Base-by-base conservation (phyloP, 345 rosid genomes). In the Anacardium occidentale region DNA sequence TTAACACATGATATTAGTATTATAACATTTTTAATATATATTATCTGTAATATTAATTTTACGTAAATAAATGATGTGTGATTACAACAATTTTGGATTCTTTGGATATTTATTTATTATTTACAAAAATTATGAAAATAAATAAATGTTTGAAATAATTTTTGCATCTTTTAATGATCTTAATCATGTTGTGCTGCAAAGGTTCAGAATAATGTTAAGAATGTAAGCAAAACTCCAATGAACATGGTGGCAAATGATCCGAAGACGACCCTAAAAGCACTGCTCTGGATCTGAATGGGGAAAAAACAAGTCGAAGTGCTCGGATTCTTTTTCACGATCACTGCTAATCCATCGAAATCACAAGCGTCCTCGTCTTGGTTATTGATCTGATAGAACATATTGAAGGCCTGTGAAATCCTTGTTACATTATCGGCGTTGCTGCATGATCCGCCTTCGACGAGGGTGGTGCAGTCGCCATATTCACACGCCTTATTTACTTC, bases 371-470 rank as follows among this genome's bases (percentile, higher is more conserved):
- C 87, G 5, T 82, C 81, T 74, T 93, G 99, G 60, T 81, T 77
- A 2, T 83, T 77, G 25, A 77, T 70, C 50, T 95, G 99, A 66
- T 40, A 93, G 64, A 77, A 86, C 89, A 82, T 85, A 72, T 93
- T 96, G 59, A 96, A 93, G 1, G 96, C 97, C 22, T 86, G 93
- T 6, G 98, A 96, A 10, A 68, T 45, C 66, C 75, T 87, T 2
- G 74, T 80, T 1, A 20, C 7, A 15, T n/a, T 3, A 22, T 77
- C 83, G 57, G 87, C 51, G 4, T 53, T 21, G 54, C 52, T 71
- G 80, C 99, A 91, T 0, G 92, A 67, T 5, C 84, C 58, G 0
- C 89, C 94, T 0, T 47, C 17, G 0, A 34, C 77, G 89, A 55
- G 24, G 51, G 75, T 60, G 0, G 94, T 75, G 79, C 97, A 96